A percentile compares a stretch with the other conserved stretches of the same genome.
phyloP scores from a whole-genome alignment of 495 filamentous ascomycete genomes.

The Aspergillus avenaceus region DNA sequence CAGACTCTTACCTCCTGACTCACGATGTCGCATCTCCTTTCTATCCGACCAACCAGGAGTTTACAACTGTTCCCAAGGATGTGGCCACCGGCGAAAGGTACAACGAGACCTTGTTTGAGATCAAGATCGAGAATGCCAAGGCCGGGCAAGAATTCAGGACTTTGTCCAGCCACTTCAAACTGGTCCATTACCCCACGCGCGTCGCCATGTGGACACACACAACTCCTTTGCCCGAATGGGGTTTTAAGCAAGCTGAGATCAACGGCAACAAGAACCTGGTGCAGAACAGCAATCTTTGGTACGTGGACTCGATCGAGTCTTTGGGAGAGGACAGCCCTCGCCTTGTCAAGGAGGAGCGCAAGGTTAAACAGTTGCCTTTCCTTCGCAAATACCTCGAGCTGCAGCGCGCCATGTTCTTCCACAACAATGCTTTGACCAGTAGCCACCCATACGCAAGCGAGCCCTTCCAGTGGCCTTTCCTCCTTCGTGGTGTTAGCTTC shows the following conservation, averaged over 20 bases:
- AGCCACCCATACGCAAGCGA: slow-evolving; percentile 93
- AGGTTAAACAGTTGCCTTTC: slow-evolving; percentile 83
- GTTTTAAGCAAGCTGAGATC: slow-evolving; percentile 94
- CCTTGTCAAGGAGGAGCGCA: slow-evolving; percentile 62
- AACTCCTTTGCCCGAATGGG: slow-evolving; percentile 92
- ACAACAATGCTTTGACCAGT: slow-evolving; percentile 96
- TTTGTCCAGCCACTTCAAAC: slow-evolving; percentile 86
- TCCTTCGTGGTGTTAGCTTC: slow-evolving; percentile 95
- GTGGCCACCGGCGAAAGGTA: slow-evolving; percentile 71
- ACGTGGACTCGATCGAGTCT: slow-evolving; percentile 83
- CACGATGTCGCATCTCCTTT: slow-evolving; percentile 98
- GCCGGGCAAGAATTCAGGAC: slow-evolving; percentile 79
- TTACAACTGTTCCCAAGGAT: slow-evolving; percentile 74
- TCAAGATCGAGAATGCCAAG: slow-evolving; percentile 86
- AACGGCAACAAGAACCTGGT: slow-evolving; percentile 97
- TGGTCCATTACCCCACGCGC: slow-evolving; percentile 87
- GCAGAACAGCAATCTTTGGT: slow-evolving; percentile 91
- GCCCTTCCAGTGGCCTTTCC: slow-evolving; percentile 97
- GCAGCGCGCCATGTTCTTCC: slow-evolving; percentile 97
- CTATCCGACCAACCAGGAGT: slow-evolving; percentile 97
- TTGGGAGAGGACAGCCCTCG: slow-evolving; percentile 65
- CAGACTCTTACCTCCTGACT: slow-evolving; percentile 82
- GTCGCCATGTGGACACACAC: slow-evolving; percentile 99
- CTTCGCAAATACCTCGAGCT: slow-evolving; percentile 93
- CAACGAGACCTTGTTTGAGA: slow-evolving; percentile 91